Evolutionary conservation across 2,329 filamentous ascomycete species (phyloP).

Genomic region (Pseudogymnoascus sp.): DNA sequence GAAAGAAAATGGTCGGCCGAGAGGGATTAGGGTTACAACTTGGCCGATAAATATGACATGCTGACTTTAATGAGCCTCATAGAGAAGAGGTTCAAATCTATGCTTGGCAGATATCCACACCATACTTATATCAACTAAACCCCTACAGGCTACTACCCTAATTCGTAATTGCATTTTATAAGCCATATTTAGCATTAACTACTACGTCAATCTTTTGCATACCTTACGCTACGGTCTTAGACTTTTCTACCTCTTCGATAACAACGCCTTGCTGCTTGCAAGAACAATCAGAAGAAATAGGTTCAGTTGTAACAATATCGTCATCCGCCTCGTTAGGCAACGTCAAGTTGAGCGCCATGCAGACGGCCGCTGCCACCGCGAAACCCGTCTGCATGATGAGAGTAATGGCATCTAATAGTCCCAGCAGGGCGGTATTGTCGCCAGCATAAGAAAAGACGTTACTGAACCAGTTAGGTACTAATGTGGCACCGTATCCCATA

Average conservation of each 20-base stretch:
- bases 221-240: neutral
- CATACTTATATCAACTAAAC: too few relatives aligned
- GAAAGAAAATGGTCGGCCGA: too few relatives aligned
- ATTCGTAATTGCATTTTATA: too few relatives aligned
- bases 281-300: neutral
- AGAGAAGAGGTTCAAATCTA: too few relatives aligned
- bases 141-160: too few relatives aligned
- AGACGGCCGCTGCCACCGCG: conserved; percentile 51
- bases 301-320: neutral
- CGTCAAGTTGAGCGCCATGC: neutral
- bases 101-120: too few relatives aligned
- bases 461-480: conserved; percentile 59
- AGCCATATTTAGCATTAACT: too few relatives aligned
- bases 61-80: too few relatives aligned
- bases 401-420: conserved; percentile 67
- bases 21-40: too few relatives aligned
- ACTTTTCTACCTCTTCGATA: neutral
- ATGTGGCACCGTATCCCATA: conserved; percentile 62
- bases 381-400: conserved; percentile 70
- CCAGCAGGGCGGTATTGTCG: conserved; percentile 56
- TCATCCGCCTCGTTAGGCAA: neutral
- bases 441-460: conserved; percentile 67
- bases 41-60: too few relatives aligned
- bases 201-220: neutral
- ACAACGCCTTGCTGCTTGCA: neutral